A percentile compares a stretch with the other conserved stretches of the same genome.
These are phyloP conservation scores for Penicillium roqueforti DNA, from an alignment of 495 filamentous ascomycete species.

Conservation along the genomic window DNA sequence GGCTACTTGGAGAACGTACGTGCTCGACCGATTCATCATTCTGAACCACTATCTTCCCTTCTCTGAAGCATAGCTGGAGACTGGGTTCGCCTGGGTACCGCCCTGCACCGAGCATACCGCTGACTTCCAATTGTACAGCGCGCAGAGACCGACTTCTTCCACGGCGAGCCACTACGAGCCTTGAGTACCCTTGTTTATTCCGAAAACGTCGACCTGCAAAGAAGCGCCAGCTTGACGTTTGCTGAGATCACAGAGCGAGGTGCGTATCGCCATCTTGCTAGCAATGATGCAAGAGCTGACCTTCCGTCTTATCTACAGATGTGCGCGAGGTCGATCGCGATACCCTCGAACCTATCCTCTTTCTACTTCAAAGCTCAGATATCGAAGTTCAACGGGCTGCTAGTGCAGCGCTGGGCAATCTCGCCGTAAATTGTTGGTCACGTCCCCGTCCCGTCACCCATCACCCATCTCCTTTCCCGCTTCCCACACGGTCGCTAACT, in stretches of 20 bases:
- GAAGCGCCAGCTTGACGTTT: slow-evolving; percentile 96
- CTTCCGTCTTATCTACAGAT: slow-evolving; percentile 53
- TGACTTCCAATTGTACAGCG: slow-evolving; percentile 54
- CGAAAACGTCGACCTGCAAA: slow-evolving; percentile 96
- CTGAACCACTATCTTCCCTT: neutral
- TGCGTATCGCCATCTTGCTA: slow-evolving; percentile 39
- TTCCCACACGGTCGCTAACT: slow-evolving; percentile 40
- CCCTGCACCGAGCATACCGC: slow-evolving; percentile 10
- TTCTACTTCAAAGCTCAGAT: slow-evolving; percentile 88
- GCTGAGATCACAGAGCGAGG: slow-evolving; percentile 98
- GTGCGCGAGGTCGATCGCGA: slow-evolving; percentile 92
- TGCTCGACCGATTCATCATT: slow-evolving; percentile 10
- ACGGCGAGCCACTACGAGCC: slow-evolving; percentile 90
- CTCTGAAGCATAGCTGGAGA: neutral
- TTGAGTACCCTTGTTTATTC: slow-evolving; percentile 95
- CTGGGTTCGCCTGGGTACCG: neutral
- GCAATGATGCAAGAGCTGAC: slow-evolving; percentile 14
- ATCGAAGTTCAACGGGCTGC: slow-evolving; percentile 97
- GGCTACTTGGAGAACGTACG: slow-evolving; percentile 93
- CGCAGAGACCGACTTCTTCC: slow-evolving; percentile 95
- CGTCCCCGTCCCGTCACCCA: no score
- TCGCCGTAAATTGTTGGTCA: slow-evolving; percentile 91
- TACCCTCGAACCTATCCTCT: slow-evolving; percentile 92
- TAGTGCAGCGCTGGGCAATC: slow-evolving; percentile 91
- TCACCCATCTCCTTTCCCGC: neutral